These are phyloP conservation scores for Diaporthe ampelina DNA, from an alignment of 2,329 filamentous ascomycete species.

Conservation along the genomic window DNA sequence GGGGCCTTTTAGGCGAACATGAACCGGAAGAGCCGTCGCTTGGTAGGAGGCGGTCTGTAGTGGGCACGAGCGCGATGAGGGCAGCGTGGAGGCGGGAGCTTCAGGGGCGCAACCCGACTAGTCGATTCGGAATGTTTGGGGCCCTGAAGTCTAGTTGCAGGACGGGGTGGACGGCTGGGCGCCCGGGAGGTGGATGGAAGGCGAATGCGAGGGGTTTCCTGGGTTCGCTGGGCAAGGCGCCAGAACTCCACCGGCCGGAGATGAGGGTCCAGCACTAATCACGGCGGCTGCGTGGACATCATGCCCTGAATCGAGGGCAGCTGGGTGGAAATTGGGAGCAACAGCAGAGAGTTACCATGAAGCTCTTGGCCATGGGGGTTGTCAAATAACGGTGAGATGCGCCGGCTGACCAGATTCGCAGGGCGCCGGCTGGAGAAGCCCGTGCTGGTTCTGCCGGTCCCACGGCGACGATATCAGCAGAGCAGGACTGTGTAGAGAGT, in stretches of 20 bases:
- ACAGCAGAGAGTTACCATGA: conserved; percentile 16
- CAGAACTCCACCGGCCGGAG: conserved; percentile 39
- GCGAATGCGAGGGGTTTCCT: conserved; percentile 2
- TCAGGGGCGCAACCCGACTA: conserved; percentile 28
- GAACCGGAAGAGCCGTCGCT: conserved; percentile 24
- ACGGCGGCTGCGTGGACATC: conserved; percentile 32
- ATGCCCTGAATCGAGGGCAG: conserved; percentile 26
- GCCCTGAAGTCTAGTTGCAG: not conserved
- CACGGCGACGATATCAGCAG: conserved; percentile 11
- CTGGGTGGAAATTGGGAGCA: conserved; percentile 26
- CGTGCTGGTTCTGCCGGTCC: not conserved
- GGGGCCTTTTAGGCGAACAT: not conserved
- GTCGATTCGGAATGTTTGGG: conserved; percentile 16
- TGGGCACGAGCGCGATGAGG: conserved; percentile 1
- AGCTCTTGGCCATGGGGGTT: conserved; percentile 26
- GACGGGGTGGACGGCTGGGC: conserved; percentile 25
- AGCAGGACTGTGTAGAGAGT: not conserved
- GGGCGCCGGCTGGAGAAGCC: not conserved
- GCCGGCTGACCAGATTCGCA: conserved; percentile 16
- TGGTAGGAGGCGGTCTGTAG: conserved; percentile 20
- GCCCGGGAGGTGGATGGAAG: not conserved
- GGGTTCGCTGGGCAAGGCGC: conserved; percentile 5
- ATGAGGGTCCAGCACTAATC: conserved; percentile 38
- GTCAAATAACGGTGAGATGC: conserved; percentile 24
- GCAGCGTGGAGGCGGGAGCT: conserved; percentile 28